Conservation (phyloP, 1,284 basidiomycete species). For the Trametes versicolor region DNA sequence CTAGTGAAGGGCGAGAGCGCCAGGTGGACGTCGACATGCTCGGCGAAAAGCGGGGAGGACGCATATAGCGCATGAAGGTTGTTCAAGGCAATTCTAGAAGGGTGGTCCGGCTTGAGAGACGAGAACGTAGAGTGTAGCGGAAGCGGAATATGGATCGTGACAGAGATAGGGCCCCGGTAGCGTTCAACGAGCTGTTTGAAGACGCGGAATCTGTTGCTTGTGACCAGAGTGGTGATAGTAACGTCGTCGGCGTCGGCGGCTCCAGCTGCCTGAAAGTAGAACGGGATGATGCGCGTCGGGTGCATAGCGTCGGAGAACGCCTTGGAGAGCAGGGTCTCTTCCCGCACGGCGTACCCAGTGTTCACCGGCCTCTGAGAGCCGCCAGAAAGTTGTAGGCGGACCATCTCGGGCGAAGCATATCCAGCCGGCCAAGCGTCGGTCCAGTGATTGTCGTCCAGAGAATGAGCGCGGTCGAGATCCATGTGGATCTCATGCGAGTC, state of each 20-base stretch:
- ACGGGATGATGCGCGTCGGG: slow-evolving; percentile 80
- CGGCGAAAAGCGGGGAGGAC: slow-evolving; percentile 68
- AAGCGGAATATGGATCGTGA: slow-evolving; percentile 73
- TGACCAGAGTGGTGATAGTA: slow-evolving; percentile 86
- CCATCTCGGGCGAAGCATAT: slow-evolving; percentile 22
- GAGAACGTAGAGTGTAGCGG: slow-evolving; percentile 38
- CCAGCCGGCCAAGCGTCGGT: slow-evolving; percentile 27
- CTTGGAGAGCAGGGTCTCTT: slow-evolving; percentile 60
- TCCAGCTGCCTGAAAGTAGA: slow-evolving; percentile 74
- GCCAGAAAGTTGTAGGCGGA: slow-evolving; percentile 15
- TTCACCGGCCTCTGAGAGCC: background rate
- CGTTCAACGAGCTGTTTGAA: slow-evolving; percentile 74
- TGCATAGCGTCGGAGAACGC: slow-evolving; percentile 73
- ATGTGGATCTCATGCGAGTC: slow-evolving; percentile 10
- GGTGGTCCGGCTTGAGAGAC: slow-evolving; percentile 43
- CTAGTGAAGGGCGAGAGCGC: slow-evolving; percentile 77
- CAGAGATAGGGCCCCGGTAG: slow-evolving; percentile 86
- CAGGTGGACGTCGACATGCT: slow-evolving; percentile 87
- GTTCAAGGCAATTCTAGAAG: slow-evolving; percentile 54
- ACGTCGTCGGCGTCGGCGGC: slow-evolving; percentile 69
- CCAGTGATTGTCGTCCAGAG: slow-evolving; percentile 27
- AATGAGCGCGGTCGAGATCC: slow-evolving; percentile 16
- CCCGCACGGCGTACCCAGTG: slow-evolving; percentile 25
- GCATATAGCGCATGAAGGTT: slow-evolving; percentile 73
- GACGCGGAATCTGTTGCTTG: slow-evolving; percentile 79